Evolutionary conservation across 345 rosid genomes (phyloP), one percentile per base, ranked within the genome.

Genomic region (Gossypium australe): DNA sequence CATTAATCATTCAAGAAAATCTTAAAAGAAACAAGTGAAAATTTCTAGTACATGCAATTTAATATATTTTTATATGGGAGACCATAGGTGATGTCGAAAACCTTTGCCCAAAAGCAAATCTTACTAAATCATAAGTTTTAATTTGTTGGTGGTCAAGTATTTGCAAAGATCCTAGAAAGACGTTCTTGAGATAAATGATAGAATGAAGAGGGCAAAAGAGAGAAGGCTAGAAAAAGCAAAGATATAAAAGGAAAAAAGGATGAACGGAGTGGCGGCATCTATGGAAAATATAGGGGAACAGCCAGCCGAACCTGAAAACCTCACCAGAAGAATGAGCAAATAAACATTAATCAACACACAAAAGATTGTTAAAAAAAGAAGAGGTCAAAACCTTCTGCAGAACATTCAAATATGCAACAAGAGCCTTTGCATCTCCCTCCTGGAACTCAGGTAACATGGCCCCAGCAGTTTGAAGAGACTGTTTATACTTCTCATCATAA

Each of bases 371-470:
- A 17, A 62, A 76, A 27, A 14, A 9, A 59, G 47, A 81, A 59
- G 72, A 55, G 43, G 58, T 43, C 41, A 55, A 72, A 77, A 92
- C 98, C 98, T 94, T 92, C 81, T 83, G 95, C 83, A 94, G 97
- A 78, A 94, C 94, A 83, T 91, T 85, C 87, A 92, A 81, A 87
- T 94, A 94, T 61, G 97, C 98, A 81, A 89, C 98, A 80, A 94
- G 94, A 51, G 97, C 97, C 83, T 86, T 89, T 78, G 98, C 97
- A 80, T 94, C 98, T 34, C 97, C 98, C 77, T 92, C 98, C 77
- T 84, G 91, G 70, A 94, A 89, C 74, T 94, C 98, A 7, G 97
- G 98, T 75, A 94, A 79, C 91, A 88, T 78, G 58, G 97, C 87
- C 77, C 97, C 98, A 83, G 92, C 73, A 78, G 92, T 86, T 80